Percentiles rank a stretch among this genome's conserved stretches.
Conservation (phyloP, 2,329 filamentous ascomycete genomes). For the Apiospora hydei region DNA sequence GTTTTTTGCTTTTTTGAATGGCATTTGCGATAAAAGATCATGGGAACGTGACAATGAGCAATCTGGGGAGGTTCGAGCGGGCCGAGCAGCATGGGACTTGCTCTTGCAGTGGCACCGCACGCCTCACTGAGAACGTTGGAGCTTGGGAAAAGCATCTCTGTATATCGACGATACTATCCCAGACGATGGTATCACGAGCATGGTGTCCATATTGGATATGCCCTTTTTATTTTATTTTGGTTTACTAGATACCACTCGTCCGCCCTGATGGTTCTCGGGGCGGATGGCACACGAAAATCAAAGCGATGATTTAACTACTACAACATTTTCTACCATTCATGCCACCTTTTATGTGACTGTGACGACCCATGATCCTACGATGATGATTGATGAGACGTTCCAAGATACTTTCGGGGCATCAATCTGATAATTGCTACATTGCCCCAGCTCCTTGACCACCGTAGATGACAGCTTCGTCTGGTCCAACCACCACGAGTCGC, state of each 20-base stretch:
- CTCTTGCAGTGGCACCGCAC: background rate
- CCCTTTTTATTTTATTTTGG: background rate
- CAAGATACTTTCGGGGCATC: background rate
- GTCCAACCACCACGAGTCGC: background rate
- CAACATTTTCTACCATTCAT: background rate
- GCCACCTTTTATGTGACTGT: background rate
- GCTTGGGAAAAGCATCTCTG: background rate
- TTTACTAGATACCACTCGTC: conserved; percentile 39
- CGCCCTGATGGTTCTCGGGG: conserved; percentile 32
- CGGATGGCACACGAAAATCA: conserved; percentile 40
- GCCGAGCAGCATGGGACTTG: background rate
- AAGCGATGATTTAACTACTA: conserved; percentile 31
- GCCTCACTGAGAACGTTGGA: background rate
- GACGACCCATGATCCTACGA: background rate
- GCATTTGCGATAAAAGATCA: conserved; percentile 16
- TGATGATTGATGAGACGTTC: background rate
- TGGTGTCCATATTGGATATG: background rate
- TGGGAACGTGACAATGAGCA: conserved; percentile 1
- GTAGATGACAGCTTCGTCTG: background rate
- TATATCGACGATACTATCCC: conserved; percentile 4
- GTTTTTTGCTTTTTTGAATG: conserved; percentile 33
- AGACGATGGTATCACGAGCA: background rate
- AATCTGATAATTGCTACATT: background rate
- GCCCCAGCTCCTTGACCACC: too few species aligned
- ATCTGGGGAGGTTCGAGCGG: background rate